Percentiles rank a stretch among this genome's conserved stretches.
These are phyloP conservation scores for Penicillium samsonianum DNA, from an alignment of 495 filamentous ascomycete genomes.

Conservation along the genomic window DNA sequence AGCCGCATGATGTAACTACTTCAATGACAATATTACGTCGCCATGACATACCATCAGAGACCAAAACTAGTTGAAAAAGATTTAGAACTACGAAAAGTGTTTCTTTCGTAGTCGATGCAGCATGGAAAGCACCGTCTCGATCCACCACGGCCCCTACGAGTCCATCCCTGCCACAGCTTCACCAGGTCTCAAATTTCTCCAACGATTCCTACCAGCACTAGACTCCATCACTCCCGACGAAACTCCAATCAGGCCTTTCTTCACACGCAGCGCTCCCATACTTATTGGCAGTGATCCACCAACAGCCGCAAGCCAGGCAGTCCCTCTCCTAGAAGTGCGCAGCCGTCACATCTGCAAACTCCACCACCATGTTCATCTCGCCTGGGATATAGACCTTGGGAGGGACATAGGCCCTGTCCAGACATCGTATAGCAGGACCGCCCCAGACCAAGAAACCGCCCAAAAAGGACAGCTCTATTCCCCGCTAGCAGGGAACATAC, in stretches of 20 bases:
- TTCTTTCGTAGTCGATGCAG: neutral
- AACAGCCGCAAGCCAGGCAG: constrained; percentile 7
- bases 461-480: constrained; percentile 14
- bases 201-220: constrained; percentile 23
- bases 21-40: constrained; percentile 1
- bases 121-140: constrained; percentile 14
- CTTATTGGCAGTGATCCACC: constrained; percentile 22
- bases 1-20: constrained; percentile 14
- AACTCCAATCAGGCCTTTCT: constrained; percentile 17
- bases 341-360: constrained; percentile 19
- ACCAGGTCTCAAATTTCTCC: constrained; percentile 28
- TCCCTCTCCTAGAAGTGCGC: constrained; percentile 24
- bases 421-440: neutral
- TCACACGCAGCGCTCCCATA: constrained; percentile 23
- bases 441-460: neutral
- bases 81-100: neutral
- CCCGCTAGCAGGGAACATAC: constrained; percentile 9
- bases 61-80: neutral
- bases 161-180: constrained; percentile 18
- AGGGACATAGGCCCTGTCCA: neutral
- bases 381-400: constrained; percentile 29
- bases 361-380: constrained; percentile 23
- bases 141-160: constrained; percentile 25
- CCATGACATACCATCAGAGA: constrained; percentile 2
- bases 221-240: constrained; percentile 18